Evolutionary conservation across 768 basidiomycete species (phyloP).

Genomic region (Tubosaeta brunneosetosa): DNA sequence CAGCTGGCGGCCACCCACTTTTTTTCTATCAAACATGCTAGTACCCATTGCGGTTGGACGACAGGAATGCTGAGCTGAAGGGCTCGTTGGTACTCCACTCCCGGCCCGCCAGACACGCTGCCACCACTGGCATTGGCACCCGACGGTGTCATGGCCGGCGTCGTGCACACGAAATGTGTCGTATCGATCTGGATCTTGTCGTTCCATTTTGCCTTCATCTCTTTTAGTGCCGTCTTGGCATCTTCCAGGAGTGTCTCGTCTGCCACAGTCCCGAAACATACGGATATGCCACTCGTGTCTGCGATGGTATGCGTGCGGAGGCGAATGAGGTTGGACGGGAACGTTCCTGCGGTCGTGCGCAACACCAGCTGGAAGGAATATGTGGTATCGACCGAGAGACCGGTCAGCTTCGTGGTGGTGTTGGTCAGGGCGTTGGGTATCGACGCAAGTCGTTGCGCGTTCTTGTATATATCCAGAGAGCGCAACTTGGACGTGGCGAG

Average conservation of each 20-base stretch:
- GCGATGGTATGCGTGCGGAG: constrained; percentile 91
- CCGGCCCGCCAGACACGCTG: constrained; percentile 53
- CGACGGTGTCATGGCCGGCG: constrained; percentile 63
- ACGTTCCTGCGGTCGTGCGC: constrained; percentile 89
- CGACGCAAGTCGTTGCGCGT: constrained; percentile 79
- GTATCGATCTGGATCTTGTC: constrained; percentile 96
- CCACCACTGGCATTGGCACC: constrained; percentile 55
- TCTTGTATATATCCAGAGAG: constrained; percentile 89
- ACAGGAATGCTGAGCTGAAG: constrained; percentile 91
- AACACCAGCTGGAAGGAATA: constrained; percentile 94
- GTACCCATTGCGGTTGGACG: constrained; percentile 91
- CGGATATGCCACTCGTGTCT: constrained; percentile 90
- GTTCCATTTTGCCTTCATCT: constrained; percentile 89
- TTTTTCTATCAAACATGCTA: constrained; percentile 82
- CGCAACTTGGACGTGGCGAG: constrained; percentile 85
- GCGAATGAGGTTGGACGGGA: constrained; percentile 75
- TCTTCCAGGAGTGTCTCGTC: constrained; percentile 74
- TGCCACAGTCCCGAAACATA: constrained; percentile 90
- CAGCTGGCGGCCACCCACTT: constrained; percentile 48
- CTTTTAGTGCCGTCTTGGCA: constrained; percentile 70
- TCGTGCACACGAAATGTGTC: constrained; percentile 96
- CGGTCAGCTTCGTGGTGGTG: constrained; percentile 84
- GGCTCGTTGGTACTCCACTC: constrained; percentile 92
- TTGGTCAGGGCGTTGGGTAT: constrained; percentile 81
- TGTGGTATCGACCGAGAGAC: constrained; percentile 74